These are phyloP conservation scores for Peronospora farinosa DNA, from an alignment of 352 stramenopile species.

Conservation along the genomic window DNA sequence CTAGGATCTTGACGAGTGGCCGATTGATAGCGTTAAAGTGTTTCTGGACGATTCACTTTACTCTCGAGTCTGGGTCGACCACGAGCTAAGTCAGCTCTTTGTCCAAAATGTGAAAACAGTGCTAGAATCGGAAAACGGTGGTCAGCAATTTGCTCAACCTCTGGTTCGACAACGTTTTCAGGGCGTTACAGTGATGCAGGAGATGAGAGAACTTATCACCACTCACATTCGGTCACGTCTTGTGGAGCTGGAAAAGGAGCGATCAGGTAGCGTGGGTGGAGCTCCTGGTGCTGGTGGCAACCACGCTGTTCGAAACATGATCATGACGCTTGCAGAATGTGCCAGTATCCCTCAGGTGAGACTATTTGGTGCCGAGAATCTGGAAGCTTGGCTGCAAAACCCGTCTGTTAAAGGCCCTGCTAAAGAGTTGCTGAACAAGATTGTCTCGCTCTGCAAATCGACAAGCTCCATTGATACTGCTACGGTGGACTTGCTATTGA, in stretches of 20 bases:
- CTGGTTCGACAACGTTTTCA: slow-evolving; percentile 46
- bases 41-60: slow-evolving; percentile 82
- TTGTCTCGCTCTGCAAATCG: slow-evolving; percentile 63
- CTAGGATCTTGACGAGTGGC: slow-evolving; percentile 50
- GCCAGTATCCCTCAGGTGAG: slow-evolving; percentile 50
- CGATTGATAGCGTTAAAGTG: slow-evolving; percentile 80
- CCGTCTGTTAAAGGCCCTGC: slow-evolving; percentile 64
- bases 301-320: slow-evolving; percentile 63
- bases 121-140: slow-evolving; percentile 22
- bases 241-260: slow-evolving; percentile 66
- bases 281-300: slow-evolving; percentile 32
- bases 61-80: slow-evolving; percentile 76
- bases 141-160: slow-evolving; percentile 14
- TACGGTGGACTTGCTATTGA: slow-evolving; percentile 69
- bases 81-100: slow-evolving; percentile 73
- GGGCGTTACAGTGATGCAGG: slow-evolving; percentile 30
- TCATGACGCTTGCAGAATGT: slow-evolving; percentile 67
- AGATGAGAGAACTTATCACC: slow-evolving; percentile 60
- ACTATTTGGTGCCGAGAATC: slow-evolving; percentile 62
- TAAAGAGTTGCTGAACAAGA: slow-evolving; percentile 66
- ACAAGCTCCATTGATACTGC: slow-evolving; percentile 48
- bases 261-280: slow-evolving; percentile 16
- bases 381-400: slow-evolving; percentile 77
- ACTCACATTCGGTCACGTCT: slow-evolving; percentile 62
- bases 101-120: slow-evolving; percentile 77